Conservation (phyloP, 2,329 filamentous ascomycete genomes). For the Cercospora berteroae region DNA sequence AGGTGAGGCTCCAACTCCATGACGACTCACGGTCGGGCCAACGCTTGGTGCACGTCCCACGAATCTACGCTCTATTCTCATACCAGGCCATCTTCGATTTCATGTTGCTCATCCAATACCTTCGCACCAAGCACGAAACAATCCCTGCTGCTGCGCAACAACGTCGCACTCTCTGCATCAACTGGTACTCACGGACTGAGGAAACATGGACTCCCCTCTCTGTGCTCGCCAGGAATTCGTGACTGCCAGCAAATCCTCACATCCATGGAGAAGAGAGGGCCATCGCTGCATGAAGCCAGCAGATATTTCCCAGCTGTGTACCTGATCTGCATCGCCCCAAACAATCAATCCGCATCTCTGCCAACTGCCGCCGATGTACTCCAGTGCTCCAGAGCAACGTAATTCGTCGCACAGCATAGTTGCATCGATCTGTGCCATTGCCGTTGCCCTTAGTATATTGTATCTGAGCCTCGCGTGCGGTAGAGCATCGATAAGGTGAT, state of each 20-base stretch:
- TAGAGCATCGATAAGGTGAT: conserved; percentile 33
- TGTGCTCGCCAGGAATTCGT: conserved; percentile 45
- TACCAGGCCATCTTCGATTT: neutral
- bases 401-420: conserved; percentile 25
- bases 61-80: neutral
- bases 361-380: conserved; percentile 26
- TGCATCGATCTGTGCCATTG: conserved; percentile 29
- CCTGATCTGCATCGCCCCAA: conserved; percentile 44
- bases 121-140: neutral
- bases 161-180: neutral
- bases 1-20: neutral
- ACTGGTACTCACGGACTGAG: neutral
- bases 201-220: conserved; percentile 34
- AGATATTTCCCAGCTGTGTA: conserved; percentile 46
- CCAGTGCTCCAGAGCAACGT: conserved; percentile 31
- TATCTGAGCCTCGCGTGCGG: conserved; percentile 32
- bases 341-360: conserved; percentile 36
- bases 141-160: neutral
- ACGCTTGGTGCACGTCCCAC: neutral
- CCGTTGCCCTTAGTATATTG: conserved; percentile 33
- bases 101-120: neutral
- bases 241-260: conserved; percentile 39
- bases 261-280: conserved; percentile 43
- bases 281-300: conserved; percentile 43
- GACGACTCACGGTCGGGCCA: neutral